phyloP scores from a whole-genome alignment of 805 yeast species.

The Wickerhamiella galacta region DNA sequence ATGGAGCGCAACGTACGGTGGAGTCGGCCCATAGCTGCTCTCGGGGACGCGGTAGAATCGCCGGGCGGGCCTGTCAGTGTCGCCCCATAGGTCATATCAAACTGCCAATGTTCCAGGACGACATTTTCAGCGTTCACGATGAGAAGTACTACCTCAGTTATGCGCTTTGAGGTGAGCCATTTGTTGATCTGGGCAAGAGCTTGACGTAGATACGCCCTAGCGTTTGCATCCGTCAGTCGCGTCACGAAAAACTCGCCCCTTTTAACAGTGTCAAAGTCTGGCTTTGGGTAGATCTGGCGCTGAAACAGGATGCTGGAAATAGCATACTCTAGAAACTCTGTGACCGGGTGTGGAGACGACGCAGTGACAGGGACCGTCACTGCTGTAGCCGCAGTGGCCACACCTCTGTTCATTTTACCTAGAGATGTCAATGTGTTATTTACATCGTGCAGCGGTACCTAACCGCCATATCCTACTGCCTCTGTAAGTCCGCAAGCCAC shows the following conservation, averaged over 20 bases:
- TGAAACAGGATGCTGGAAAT: slow-evolving; percentile 73
- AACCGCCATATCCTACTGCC: no score
- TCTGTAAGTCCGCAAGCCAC: no score
- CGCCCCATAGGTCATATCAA: slow-evolving; percentile 30
- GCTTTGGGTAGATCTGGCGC: slow-evolving; percentile 77
- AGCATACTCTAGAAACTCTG: slow-evolving; percentile 73
- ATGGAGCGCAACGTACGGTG: no score
- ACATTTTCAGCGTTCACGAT: slow-evolving; percentile 50
- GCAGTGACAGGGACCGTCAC: no score
- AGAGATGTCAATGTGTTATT: no score
- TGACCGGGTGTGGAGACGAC: no score
- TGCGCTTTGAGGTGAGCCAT: slow-evolving; percentile 59
- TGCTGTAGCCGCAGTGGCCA: no score
- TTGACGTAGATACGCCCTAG: slow-evolving; percentile 46
- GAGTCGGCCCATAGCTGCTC: no score
- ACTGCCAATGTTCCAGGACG: slow-evolving; percentile 75
- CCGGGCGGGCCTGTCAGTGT: no score
- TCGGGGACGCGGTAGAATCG: no score
- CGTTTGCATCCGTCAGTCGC: slow-evolving; percentile 58
- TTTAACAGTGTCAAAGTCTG: slow-evolving; percentile 59
- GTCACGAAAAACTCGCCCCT: slow-evolving; percentile 69
- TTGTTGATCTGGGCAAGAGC: slow-evolving; percentile 52
- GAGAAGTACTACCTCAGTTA: slow-evolving; percentile 55
- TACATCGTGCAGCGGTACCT: no score
- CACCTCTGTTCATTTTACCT: no score